These are phyloP conservation scores for Sporothrix pallida DNA, from an alignment of 2,329 filamentous ascomycete species.

Conservation along the genomic window DNA sequence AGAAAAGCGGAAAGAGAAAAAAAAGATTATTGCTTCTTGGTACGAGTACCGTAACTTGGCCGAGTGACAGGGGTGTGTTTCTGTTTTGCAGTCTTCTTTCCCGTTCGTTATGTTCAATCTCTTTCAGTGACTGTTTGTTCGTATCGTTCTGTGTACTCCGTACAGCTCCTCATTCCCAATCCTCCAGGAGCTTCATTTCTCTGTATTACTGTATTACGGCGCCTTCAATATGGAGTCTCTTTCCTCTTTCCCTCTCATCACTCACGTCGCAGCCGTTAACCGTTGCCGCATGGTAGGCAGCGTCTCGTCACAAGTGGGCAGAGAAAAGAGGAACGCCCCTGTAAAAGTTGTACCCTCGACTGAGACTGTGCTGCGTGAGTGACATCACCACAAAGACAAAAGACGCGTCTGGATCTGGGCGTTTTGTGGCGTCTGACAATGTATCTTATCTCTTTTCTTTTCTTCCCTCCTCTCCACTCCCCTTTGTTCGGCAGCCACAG, in stretches of 20 bases:
- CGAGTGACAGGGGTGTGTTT: slow-evolving; percentile 17
- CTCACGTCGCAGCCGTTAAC: slow-evolving; percentile 14
- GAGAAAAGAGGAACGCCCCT: too few species aligned
- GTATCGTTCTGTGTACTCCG: not conserved
- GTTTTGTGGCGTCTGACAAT: too few species aligned
- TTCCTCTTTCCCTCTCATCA: not conserved
- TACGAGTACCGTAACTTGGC: not conserved
- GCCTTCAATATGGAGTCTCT: too few species aligned
- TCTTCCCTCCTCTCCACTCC: too few species aligned
- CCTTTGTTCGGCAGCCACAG: not conserved
- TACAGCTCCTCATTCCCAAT: not conserved
- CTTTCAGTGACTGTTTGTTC: not conserved
- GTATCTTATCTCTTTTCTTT: not conserved
- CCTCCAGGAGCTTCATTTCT: too few species aligned
- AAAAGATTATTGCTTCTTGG: not conserved
- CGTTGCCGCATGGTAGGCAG: slow-evolving; percentile 1
- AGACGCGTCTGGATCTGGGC: not conserved
- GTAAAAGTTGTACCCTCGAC: not conserved
- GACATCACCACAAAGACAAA: not conserved
- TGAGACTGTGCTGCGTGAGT: slow-evolving; percentile 8
- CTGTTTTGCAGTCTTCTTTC: not conserved
- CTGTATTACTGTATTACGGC: too few species aligned
- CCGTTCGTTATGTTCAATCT: not conserved
- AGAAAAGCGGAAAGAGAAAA: not conserved
- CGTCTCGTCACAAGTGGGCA: not conserved